Conservation (phyloP, 1,284 basidiomycete genomes). For the Wallemia mellicola region DNA sequence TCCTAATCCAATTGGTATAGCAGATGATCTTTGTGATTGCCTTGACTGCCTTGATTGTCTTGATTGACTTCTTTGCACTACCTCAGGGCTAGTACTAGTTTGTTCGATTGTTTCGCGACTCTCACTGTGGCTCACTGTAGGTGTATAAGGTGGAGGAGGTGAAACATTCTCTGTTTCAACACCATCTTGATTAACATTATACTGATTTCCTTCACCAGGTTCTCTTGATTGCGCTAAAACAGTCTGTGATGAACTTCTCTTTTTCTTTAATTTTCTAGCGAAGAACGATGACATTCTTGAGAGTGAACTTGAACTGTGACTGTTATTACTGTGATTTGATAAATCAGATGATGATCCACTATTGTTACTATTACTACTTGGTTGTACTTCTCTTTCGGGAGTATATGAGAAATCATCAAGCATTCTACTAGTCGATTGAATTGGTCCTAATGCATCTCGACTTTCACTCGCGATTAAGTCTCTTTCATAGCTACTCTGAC, state of each 20-base stretch:
- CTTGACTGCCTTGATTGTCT: background rate
- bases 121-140: background rate
- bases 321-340: too few species aligned
- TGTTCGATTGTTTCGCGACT: background rate
- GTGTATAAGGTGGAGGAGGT: background rate
- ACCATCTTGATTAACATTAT: background rate
- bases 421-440: background rate
- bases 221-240: background rate
- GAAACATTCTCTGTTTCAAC: background rate
- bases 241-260: background rate
- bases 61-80: background rate
- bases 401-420: background rate
- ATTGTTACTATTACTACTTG: too few species aligned
- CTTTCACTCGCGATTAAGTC: background rate
- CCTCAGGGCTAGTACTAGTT: background rate
- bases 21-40: background rate
- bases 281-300: background rate
- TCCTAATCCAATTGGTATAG: background rate
- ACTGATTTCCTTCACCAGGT: background rate
- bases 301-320: background rate
- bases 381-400: background rate
- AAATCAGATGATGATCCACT: background rate
- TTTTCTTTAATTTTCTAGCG: background rate
- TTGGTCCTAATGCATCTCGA: background rate
- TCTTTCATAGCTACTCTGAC: background rate